Conservation (phyloP, 2,329 filamentous ascomycete species). For the Diaporthe batatas region DNA sequence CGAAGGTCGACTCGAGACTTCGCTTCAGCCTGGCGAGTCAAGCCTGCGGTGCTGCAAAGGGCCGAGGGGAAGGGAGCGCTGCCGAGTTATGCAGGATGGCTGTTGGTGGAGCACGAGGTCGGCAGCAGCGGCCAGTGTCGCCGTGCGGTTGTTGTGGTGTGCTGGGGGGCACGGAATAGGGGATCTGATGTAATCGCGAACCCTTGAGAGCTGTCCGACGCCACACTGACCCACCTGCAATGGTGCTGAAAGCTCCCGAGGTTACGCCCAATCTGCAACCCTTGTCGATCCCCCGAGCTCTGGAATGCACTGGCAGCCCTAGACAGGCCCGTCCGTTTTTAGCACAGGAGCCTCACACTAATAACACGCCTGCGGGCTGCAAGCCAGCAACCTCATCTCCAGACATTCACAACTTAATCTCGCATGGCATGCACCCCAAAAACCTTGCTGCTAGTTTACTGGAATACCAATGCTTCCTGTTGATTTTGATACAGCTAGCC, state of each 20-base stretch:
- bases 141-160: not conserved
- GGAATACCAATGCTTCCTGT: slow-evolving; percentile 15
- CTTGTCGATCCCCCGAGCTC: slow-evolving; percentile 28
- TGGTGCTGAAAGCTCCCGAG: slow-evolving; percentile 33
- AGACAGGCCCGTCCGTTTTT: slow-evolving; percentile 15
- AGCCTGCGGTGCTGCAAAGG: not conserved
- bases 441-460: not conserved
- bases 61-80: not conserved
- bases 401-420: not conserved
- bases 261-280: slow-evolving; percentile 31
- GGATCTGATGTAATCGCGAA: slow-evolving; percentile 34
- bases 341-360: slow-evolving; percentile 14
- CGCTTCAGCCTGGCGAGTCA: slow-evolving; percentile 9
- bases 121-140: slow-evolving; percentile 16
- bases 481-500: slow-evolving; percentile 22
- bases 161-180: slow-evolving; percentile 8
- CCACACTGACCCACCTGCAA: slow-evolving; percentile 29
- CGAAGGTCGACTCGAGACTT: not conserved
- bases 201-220: slow-evolving; percentile 21
- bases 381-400: not conserved
- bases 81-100: not conserved
- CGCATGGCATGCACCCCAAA: not conserved
- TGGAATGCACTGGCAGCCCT: slow-evolving; percentile 5
- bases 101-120: slow-evolving; percentile 12
- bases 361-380: not conserved